Base-by-base conservation (phyloP, 495 filamentous ascomycete genomes). In the Penicillium malachiteum region DNA sequence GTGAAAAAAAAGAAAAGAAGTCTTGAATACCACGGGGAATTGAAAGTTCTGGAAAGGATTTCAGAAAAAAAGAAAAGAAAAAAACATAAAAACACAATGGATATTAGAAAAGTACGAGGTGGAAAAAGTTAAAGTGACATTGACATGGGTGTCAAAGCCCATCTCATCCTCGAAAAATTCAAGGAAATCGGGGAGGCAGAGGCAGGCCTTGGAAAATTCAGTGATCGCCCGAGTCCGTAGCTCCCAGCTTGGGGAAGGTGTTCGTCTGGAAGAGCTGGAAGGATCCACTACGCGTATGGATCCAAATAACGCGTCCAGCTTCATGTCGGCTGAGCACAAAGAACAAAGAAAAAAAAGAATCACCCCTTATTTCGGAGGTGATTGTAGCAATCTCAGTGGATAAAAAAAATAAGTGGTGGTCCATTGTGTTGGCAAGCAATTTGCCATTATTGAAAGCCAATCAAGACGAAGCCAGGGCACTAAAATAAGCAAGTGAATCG, bases 231-330 rank as follows among this genome's bases (percentile, higher is more conserved):
- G 30, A 35, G 46, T 56, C 40, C 43, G 48, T 33, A 32, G 21
- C 21, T 26, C 31, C 11, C 35, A 38, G n/a, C 45, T 35, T 32
- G 61, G 58, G 56, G 60, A 60, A 64, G 61, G 61, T 50, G 64
- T 67, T 64, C 60, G 60, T 58, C 48, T 26, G 51, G 50, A 53
- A 60, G 50, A 52, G 38, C 47, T 34, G 41, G 51, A 46, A 49
- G 41, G 55, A 42, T 55, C 63, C 63, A 66, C 63, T 13, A 14
- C 47, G 51, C 44, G 42, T 39, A 37, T n/a, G 34, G 59, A 44
- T 55, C 51, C 55, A 51, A 58, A 55, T 47, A 57, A 52, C 38
- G 62, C 53, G 59, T 59, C 43, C 47, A 48, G 48, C 43, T 62
- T 33, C 13, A 13, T 9, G 21, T 48, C 46, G 50, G 39, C 30